A percentile compares a stretch with the other conserved stretches of the same genome.
Conservation (phyloP, 2,329 filamentous ascomycete species). For the Cladosporium sp. region DNA sequence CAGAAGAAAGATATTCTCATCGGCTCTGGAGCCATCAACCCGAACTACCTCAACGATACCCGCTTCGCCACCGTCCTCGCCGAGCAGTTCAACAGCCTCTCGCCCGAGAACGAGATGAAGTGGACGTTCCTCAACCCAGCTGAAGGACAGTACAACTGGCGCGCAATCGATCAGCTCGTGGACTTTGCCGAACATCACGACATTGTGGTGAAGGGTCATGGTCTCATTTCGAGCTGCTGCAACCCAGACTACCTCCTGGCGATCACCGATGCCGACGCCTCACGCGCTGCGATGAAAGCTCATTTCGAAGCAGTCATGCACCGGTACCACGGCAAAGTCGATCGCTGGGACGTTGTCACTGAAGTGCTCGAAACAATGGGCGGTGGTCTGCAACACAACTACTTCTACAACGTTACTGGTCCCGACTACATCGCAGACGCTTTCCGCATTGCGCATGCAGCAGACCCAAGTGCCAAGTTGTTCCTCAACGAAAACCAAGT, state of each 20-base stretch:
- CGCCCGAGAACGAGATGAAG: not conserved
- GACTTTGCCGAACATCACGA: not conserved
- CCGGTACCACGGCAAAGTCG: not conserved
- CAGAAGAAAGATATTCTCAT: not conserved
- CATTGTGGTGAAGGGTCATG: not conserved
- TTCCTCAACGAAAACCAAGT: not conserved
- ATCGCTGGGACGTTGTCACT: not conserved
- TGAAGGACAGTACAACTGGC: not conserved
- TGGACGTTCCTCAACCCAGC: not conserved
- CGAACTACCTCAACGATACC: not conserved
- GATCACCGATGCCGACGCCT: not conserved
- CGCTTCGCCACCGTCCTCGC: not conserved
- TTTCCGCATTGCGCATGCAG: not conserved
- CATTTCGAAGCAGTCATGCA: not conserved
- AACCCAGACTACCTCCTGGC: not conserved
- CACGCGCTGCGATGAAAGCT: not conserved
- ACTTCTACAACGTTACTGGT: not conserved
- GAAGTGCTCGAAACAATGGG: not conserved
- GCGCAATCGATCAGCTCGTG: not conserved
- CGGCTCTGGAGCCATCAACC: not conserved
- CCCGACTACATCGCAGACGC: not conserved
- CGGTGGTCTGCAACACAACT: not conserved
- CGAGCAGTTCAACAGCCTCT: not conserved
- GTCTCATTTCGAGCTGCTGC: not conserved
- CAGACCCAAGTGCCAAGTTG: not conserved